Percentiles rank a stretch among this genome's conserved stretches.
Evolutionary conservation across 108 stramenopile species (phyloP).

Genomic region (Discostella stelligeroides): DNA sequence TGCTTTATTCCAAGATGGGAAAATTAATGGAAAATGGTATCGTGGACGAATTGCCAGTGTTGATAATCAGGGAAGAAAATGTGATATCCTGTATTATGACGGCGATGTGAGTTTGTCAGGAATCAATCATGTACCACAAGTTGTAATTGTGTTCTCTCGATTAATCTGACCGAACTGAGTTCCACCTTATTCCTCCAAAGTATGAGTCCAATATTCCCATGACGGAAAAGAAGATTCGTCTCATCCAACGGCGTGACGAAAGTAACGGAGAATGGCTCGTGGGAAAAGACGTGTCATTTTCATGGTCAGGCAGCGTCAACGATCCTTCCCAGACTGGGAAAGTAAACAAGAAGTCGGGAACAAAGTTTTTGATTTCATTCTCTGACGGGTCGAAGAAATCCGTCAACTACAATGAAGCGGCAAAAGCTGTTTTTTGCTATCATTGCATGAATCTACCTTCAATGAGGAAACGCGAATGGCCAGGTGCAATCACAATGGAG

Average conservation of each 20-base stretch:
- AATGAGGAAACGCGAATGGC: constrained; percentile 18
- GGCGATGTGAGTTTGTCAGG: constrained; percentile 36
- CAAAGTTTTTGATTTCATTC: constrained; percentile 13
- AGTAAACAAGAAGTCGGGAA: constrained; percentile 3
- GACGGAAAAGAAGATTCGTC: constrained; percentile 42
- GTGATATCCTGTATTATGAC: constrained; percentile 45
- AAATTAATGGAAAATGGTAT: constrained; percentile 23
- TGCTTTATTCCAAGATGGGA: constrained; percentile 31
- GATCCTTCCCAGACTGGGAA: constrained; percentile 20
- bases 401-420: constrained; percentile 18
- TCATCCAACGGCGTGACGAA: constrained; percentile 25
- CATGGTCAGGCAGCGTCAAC: neutral
- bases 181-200: constrained; percentile 12
- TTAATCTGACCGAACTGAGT: constrained; percentile 1
- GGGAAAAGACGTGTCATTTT: constrained; percentile 12
- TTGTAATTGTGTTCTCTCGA: neutral
- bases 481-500: constrained; percentile 9
- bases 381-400: constrained; percentile 20
- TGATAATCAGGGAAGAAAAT: constrained; percentile 28
- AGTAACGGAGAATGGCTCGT: constrained; percentile 35
- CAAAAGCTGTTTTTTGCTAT: constrained; percentile 10
- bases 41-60: constrained; percentile 42
- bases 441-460: constrained; percentile 9
- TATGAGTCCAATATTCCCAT: constrained; percentile 47
- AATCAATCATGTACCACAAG: neutral